Evolutionary conservation across 1,284 basidiomycete species (phyloP).

Genomic region (Marasmius sp.): DNA sequence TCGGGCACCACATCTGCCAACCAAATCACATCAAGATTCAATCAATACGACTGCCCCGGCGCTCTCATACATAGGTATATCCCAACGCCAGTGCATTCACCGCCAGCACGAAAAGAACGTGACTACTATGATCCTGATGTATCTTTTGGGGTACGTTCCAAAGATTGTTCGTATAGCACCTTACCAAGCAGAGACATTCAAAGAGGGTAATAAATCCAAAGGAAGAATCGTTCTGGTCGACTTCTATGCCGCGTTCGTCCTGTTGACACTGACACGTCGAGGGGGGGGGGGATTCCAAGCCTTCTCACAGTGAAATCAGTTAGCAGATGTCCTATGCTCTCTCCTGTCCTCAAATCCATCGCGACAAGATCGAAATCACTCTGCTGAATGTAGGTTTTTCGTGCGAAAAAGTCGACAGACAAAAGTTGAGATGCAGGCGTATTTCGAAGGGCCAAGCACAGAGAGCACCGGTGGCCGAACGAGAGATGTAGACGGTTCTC

Average conservation of each 20-base stretch:
- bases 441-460: too few relatives aligned
- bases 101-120: neutral
- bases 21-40: neutral
- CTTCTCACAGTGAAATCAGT: neutral
- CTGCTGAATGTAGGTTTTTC: too few relatives aligned
- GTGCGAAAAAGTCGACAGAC: too few relatives aligned
- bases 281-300: neutral
- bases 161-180: too few relatives aligned
- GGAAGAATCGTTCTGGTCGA: constrained; percentile 67
- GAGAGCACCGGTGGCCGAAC: too few relatives aligned
- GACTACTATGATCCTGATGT: constrained; percentile 1
- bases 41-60: neutral
- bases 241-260: constrained; percentile 72
- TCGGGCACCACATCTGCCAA: neutral
- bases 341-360: constrained; percentile 61
- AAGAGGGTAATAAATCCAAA: constrained; percentile 39
- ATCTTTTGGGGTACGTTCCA: neutral
- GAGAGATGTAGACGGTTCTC: too few relatives aligned
- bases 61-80: neutral
- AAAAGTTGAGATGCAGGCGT: too few relatives aligned
- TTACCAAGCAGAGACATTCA: constrained; percentile 40
- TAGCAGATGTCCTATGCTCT: constrained; percentile 66
- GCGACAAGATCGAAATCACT: too few relatives aligned
- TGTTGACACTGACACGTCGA: constrained; percentile 3
- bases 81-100: neutral